phyloP scores from a whole-genome alignment of 2,329 filamentous ascomycete species.

The Periconia macrospinosa region DNA sequence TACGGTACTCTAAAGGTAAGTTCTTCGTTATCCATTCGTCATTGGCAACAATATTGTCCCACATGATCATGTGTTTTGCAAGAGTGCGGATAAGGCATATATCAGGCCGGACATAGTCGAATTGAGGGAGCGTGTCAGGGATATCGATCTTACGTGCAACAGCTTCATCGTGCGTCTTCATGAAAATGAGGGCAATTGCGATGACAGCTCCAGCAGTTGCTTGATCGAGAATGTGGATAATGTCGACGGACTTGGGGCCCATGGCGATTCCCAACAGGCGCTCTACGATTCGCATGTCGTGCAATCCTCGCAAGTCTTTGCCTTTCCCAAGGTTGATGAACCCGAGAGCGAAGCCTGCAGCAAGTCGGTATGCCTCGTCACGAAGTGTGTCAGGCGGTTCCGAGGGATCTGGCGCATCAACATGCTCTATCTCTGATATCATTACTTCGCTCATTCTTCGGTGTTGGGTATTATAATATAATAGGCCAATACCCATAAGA shows the following conservation, averaged over 20 bases:
- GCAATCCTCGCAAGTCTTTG: constrained; percentile 80
- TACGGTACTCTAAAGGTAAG: constrained; percentile 70
- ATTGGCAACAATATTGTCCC: constrained; percentile 76
- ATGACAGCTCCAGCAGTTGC: constrained; percentile 92
- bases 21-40: constrained; percentile 75
- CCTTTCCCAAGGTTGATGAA: constrained; percentile 95
- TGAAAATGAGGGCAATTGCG: constrained; percentile 87
- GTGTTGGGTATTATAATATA: constrained; percentile 95
- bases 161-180: constrained; percentile 90
- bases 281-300: constrained; percentile 92
- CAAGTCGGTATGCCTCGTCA: constrained; percentile 94
- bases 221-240: constrained; percentile 90
- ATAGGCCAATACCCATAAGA: constrained; percentile 92
- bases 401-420: constrained; percentile 74
- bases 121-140: constrained; percentile 85
- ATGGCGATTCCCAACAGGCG: constrained; percentile 84
- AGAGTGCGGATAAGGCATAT: constrained; percentile 87
- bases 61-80: constrained; percentile 88
- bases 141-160: constrained; percentile 92
- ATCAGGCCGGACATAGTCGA: constrained; percentile 93
- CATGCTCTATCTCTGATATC: constrained; percentile 93
- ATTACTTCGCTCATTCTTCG: constrained; percentile 98
- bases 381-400: constrained; percentile 74
- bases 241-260: constrained; percentile 84
- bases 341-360: constrained; percentile 89